Evolutionary conservation across 1,284 basidiomycete genomes (phyloP).

Genomic region (Hypsizygus ulmarius): DNA sequence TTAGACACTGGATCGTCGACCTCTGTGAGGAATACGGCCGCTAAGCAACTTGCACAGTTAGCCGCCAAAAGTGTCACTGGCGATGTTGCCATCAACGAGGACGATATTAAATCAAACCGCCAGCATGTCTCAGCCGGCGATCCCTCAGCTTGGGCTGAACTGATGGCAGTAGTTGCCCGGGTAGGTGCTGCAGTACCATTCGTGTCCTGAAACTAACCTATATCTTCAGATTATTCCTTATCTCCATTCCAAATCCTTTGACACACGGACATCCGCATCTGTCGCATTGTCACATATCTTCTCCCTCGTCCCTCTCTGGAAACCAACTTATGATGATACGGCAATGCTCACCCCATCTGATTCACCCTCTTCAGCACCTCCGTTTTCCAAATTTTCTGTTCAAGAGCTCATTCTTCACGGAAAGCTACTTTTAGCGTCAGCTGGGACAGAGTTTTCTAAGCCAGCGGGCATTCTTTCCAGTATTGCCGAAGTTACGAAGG

Average conservation of each 20-base stretch:
- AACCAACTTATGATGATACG: slow-evolving; percentile 43
- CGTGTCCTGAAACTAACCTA: slow-evolving; percentile 6
- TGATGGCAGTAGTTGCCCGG: slow-evolving; percentile 79
- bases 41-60: slow-evolving; percentile 89
- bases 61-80: slow-evolving; percentile 79
- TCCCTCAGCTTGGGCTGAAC: slow-evolving; percentile 73
- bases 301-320: slow-evolving; percentile 81
- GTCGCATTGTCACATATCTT: slow-evolving; percentile 86
- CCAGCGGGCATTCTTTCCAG: slow-evolving; percentile 67
- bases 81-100: slow-evolving; percentile 78
- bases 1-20: slow-evolving; percentile 88
- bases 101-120: slow-evolving; percentile 64
- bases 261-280: slow-evolving; percentile 84
- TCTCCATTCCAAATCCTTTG: slow-evolving; percentile 84
- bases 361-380: slow-evolving; percentile 40
- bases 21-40: slow-evolving; percentile 85
- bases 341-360: slow-evolving; percentile 25
- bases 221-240: slow-evolving; percentile 74
- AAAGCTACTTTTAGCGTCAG: slow-evolving; percentile 79
- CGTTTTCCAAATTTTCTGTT: slow-evolving; percentile 74
- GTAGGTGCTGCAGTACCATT: slow-evolving; percentile 39
- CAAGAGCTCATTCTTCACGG: slow-evolving; percentile 72
- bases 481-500: slow-evolving; percentile 73
- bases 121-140: slow-evolving; percentile 60
- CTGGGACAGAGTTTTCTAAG: slow-evolving; percentile 82